phyloP scores from a whole-genome alignment of 1,284 basidiomycete genomes.

The Meira miltonrushii region DNA sequence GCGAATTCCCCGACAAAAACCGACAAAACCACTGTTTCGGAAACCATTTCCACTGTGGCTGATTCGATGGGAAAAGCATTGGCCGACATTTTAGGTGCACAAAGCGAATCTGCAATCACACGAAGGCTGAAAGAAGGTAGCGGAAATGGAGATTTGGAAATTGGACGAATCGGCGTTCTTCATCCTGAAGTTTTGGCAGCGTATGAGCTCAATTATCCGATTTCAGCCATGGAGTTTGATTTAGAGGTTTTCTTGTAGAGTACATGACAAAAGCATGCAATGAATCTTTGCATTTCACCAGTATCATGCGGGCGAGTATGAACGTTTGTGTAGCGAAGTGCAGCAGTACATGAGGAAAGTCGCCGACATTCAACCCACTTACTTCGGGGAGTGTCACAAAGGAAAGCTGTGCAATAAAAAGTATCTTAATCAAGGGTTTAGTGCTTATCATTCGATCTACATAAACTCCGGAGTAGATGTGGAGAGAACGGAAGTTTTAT shows the following conservation, averaged over 20 bases:
- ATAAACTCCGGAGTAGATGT: no score
- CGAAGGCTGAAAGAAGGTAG: not conserved
- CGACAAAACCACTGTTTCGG: not conserved
- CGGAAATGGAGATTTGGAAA: conserved; percentile 11
- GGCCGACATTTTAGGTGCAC: conserved; percentile 2
- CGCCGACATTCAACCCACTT: no score
- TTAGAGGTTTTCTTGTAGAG: conserved; percentile 81
- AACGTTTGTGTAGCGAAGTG: no score
- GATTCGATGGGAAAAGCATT: conserved; percentile 7
- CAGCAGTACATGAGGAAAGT: no score
- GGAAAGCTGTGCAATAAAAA: no score
- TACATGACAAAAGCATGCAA: not conserved
- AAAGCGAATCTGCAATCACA: not conserved
- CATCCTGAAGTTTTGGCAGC: conserved; percentile 43
- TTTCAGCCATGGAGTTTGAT: conserved; percentile 87
- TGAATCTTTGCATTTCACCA: no score
- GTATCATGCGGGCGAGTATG: no score
- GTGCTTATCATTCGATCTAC: no score
- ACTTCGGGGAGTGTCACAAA: no score
- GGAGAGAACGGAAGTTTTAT: no score
- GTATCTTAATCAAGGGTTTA: no score
- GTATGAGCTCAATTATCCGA: conserved; percentile 71
- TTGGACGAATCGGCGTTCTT: conserved; percentile 39
- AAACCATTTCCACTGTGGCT: not conserved
- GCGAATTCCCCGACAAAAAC: conserved; percentile 38